Base-by-base conservation (phyloP, 2,329 filamentous ascomycete genomes). In the Rasamsonia emersonii region DNA sequence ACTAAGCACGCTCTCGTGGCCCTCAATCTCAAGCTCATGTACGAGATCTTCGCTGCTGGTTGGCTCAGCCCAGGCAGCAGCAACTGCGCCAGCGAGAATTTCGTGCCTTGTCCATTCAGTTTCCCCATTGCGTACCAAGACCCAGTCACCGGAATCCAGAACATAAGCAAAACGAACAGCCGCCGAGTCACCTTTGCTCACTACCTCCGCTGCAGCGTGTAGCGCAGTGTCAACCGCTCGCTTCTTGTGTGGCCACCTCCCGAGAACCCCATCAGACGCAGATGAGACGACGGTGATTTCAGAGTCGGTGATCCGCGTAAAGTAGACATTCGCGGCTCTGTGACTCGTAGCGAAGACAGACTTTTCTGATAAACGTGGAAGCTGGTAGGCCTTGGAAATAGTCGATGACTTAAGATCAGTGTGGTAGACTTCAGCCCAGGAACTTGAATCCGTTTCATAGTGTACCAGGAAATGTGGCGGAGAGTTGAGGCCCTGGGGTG, bases 361-460 rank as follows among this genome's bases (percentile, higher is more conserved):
- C 24, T 65, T 67, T 1, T 82, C 84, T 15, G 72, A 59, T 13
- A 86, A 57, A 32, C 76, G 75, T 0, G 88, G 83, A 9, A 96
- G 67, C 17, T 80, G 76, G 54, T 94, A 94, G 1, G 81, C 81
- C 54, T 84, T 86, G n/a, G 69, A 71, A 17, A 89, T 71, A 11
- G 70, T 72, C 33, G 70, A 73, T 37, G 69, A 79, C 60, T 79
- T 79, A 31, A 84, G 58, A 45, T 93, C 74, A 37, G 93, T 72
- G 47, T 93, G 85, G 51, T 81, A 95, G 18, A 96, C 80, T 40
- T 93, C 82, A 3, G 82, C 89, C 66, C 82, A 85, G 51, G 88
- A 83, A 11, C 77, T 77, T 3, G 65, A 65, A 20, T 67, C 67
- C 0, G 84, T 84, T 46, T 79, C 71, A 46, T 77, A 86, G 45